Base-by-base conservation (phyloP, 176 grass and related monocot genomes). In the Oryza glumipatula region DNA sequence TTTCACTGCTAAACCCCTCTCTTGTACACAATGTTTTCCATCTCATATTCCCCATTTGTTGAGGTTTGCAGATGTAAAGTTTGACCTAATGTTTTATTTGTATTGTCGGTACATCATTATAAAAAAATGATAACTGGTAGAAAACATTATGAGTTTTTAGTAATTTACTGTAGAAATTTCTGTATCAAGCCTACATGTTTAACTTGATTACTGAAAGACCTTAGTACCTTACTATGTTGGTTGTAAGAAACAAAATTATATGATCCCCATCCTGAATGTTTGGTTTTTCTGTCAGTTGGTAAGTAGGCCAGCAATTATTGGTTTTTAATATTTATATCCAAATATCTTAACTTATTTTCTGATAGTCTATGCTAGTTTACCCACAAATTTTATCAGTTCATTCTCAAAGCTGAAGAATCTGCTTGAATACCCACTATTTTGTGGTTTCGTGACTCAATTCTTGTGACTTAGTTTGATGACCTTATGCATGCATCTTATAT, bases 231-330 rank as follows among this genome's bases (percentile, higher is more conserved):
- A 36, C 10, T 52, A 78, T 83, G 56, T 22, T 73, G 14, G 52
- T 73, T 73, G 38, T 82, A 70, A 73, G 11, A 49, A 83, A 83
- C 70, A 44, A 74, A 75, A 17, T 63, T 41, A 41, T 75, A 49
- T 80, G 36, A 47, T 79, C 11, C 15, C 30, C 16, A 82, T 66
- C 16, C 65, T 35, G 76, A 77, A 76, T 81, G 66, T 41, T 81
- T 54, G 28, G 61, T 80, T 72, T 76, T 74, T 52, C 80, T 12
- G 23, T 5, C 0, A 30, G 58, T 64, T 51, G 80, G 6, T 74
- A 80, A 79, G 4, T 74, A 60, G 1, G 13, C 36, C 26, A 38
- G 2, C 23, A 72, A 6, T 76, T 67, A 19, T 85, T 81, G 23
- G 7, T 81, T 43, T 72, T 15, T 65, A 33, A 66, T 70, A 13